phyloP scores from a whole-genome alignment of 192 early-diverging fungal species.

The Jimgerdemannia flammicorona region DNA sequence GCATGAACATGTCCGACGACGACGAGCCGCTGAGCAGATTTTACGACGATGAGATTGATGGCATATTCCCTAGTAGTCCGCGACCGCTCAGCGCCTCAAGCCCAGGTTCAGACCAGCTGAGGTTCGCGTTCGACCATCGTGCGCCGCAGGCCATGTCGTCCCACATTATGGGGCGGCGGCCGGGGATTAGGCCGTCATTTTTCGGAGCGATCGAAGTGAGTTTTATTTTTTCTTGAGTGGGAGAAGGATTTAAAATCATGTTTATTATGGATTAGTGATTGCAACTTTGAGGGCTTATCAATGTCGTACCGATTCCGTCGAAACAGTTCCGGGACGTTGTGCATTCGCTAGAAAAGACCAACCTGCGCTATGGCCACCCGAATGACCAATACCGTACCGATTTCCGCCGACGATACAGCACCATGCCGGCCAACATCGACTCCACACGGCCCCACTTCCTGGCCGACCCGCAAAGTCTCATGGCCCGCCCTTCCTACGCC shows the following conservation, averaged over 20 bases:
- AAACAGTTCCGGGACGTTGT: conserved; percentile 36
- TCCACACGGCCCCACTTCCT: neutral
- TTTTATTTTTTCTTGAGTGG: neutral
- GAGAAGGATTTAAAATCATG: neutral
- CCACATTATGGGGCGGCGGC: conserved; percentile 4
- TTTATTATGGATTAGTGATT: neutral
- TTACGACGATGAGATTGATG: neutral
- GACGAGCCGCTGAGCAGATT: neutral
- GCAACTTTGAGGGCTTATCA: no score
- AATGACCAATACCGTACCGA: neutral
- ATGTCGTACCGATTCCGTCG: neutral
- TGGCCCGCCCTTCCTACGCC: neutral
- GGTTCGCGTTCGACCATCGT: no score
- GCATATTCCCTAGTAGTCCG: neutral
- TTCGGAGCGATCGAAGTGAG: conserved; percentile 54
- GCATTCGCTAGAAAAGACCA: conserved; percentile 26
- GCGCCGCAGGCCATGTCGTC: neutral
- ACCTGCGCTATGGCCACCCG: neutral
- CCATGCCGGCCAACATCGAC: neutral
- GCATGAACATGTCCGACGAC: neutral
- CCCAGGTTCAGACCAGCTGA: no score
- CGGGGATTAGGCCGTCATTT: conserved; percentile 41
- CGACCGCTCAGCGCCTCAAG: no score
- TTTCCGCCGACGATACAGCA: neutral
- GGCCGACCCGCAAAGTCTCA: neutral